Base-by-base conservation (phyloP, 306 rosid genomes). In the Lathyrus oleraceus region DNA sequence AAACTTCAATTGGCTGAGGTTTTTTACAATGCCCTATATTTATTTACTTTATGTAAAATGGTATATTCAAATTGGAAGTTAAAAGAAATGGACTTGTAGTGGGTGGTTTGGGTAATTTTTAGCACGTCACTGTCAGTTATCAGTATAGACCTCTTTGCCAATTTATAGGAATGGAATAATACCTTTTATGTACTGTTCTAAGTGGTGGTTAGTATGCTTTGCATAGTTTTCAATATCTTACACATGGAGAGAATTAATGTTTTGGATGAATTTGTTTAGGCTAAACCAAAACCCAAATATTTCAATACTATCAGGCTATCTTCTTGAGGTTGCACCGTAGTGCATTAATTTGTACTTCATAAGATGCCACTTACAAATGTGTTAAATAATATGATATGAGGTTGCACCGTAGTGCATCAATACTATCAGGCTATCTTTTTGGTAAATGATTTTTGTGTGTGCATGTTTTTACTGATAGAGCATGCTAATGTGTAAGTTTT, bases 1-100 rank as follows among this genome's bases (percentile, higher is more conserved):
- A 95, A 95, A 79, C 84, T 89, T 75, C 93, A 91, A 77, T 79
- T 95, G 84, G 97, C 99, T 45, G 99, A 95, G 99, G 99, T 95
- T 51, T 71, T 71, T 78, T 43, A 23, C 32, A 43, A 0, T 43
- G 57, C 56, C 70, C 44, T 73, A 28, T 47, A 43, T 73, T 61
- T 25, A 1, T 57, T 38, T 40, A 32, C 19, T 61, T 61, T 2
- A 52, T 57, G 11, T 13, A 44, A 4, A 56, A 12, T 54, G 38
- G 57, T 8, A 66, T 66, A n/a, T 15, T 42, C 19, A 15, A 25
- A 15, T 38, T 8, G 6, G 27, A 6, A 59, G 39, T 23, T 56
- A 72, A 5, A 12, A 40, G 60, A 43, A 27, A 49, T 32, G 65
- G 16, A 27, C 72, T 38, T 6, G 45, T 35, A 25, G 25, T 54